phyloP scores from a whole-genome alignment of 2,329 filamentous ascomycete species.

The Talaromyces sp. region DNA sequence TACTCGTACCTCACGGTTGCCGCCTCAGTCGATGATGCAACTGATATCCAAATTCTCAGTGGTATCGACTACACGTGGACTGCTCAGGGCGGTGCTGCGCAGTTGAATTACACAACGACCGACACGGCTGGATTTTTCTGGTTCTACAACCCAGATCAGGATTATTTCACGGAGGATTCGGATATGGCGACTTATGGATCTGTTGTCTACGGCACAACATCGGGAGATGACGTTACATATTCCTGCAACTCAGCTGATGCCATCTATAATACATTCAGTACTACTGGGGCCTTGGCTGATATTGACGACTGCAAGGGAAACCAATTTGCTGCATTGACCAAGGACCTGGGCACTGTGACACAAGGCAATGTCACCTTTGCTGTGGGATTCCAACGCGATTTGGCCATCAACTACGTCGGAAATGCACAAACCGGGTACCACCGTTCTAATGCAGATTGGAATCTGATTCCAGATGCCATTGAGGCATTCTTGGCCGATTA shows the following conservation, averaged over 20 bases:
- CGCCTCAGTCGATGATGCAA: slow-evolving; percentile 19
- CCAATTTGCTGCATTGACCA: slow-evolving; percentile 33
- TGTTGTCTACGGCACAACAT: slow-evolving; percentile 33
- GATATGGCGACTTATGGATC: slow-evolving; percentile 43
- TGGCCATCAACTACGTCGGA: slow-evolving; percentile 39
- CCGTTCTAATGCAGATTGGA: slow-evolving; percentile 28
- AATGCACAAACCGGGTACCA: slow-evolving; percentile 39
- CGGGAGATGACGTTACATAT: slow-evolving; percentile 21
- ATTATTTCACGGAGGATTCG: slow-evolving; percentile 28
- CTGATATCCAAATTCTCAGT: slow-evolving; percentile 37
- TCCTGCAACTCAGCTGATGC: slow-evolving; percentile 9
- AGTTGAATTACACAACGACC: slow-evolving; percentile 19
- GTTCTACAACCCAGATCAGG: slow-evolving; percentile 27
- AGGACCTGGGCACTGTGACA: slow-evolving; percentile 33
- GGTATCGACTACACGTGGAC: slow-evolving; percentile 43
- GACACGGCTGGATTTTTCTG: slow-evolving; percentile 27
- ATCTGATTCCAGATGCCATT: slow-evolving; percentile 27
- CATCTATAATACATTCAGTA: slow-evolving; percentile 29
- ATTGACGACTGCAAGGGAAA: slow-evolving; percentile 21
- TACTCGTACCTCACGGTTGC: slow-evolving; percentile 42
- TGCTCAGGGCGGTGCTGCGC: slow-evolving; percentile 26
- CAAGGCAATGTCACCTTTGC: slow-evolving; percentile 32
- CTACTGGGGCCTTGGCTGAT: slow-evolving; percentile 25
- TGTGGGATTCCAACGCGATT: slow-evolving; percentile 37
- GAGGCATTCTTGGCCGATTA: slow-evolving; percentile 40